Evolutionary conservation across 805 yeast genomes (phyloP).

Genomic region (Millerozyma acaciae): DNA sequence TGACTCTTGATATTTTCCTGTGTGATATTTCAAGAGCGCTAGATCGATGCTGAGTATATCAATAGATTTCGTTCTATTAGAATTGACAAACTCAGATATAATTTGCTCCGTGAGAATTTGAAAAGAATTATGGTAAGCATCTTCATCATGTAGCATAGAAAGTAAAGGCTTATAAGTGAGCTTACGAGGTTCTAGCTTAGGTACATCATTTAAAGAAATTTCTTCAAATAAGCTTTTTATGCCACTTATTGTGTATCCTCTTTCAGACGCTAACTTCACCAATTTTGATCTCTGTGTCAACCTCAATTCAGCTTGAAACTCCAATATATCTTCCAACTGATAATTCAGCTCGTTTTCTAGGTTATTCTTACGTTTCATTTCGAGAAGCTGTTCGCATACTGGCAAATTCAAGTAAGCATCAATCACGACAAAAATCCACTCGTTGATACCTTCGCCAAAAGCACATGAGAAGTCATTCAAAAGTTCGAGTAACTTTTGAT

Average conservation of each 20-base stretch:
- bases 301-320: conserved; percentile 47
- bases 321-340: conserved; percentile 23
- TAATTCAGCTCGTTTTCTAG: conserved; percentile 9
- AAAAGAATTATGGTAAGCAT: conserved; percentile 29
- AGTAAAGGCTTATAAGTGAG: conserved; percentile 15
- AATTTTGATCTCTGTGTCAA: conserved; percentile 46
- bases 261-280: conserved; percentile 18
- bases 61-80: conserved; percentile 59
- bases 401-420: conserved; percentile 35
- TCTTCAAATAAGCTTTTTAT: conserved; percentile 19
- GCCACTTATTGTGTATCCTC: conserved; percentile 18
- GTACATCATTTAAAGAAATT: conserved; percentile 13
- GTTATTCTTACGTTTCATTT: conserved; percentile 13
- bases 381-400: conserved; percentile 22
- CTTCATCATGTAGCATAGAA: conserved; percentile 12
- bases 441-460: conserved; percentile 22
- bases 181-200: background rate
- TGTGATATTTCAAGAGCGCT: conserved; percentile 63
- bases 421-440: conserved; percentile 37
- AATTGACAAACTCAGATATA: conserved; percentile 47
- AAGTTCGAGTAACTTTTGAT: conserved; percentile 35
- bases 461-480: conserved; percentile 33
- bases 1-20: conserved; percentile 55
- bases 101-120: conserved; percentile 53
- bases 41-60: conserved; percentile 76